Evolutionary conservation across 352 stramenopile genomes (phyloP).

Genomic region (Phytophthora macrochlamydospora): DNA sequence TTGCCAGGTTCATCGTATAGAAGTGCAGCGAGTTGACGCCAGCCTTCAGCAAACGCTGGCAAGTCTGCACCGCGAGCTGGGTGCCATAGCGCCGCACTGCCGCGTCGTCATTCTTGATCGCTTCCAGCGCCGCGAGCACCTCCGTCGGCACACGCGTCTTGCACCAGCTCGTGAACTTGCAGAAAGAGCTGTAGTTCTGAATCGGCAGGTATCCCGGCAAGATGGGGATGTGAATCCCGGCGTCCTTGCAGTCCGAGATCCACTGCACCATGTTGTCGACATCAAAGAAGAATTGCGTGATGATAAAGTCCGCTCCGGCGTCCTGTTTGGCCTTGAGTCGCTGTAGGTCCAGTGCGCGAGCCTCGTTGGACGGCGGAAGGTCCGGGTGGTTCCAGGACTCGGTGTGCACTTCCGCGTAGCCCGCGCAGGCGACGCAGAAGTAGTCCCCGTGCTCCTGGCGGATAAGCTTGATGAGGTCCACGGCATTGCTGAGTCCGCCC

Average conservation of each 20-base stretch:
- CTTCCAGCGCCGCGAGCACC: slow-evolving; percentile 68
- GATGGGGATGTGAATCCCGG: slow-evolving; percentile 95
- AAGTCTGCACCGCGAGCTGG: slow-evolving; percentile 94
- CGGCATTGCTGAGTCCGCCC: slow-evolving; percentile 92
- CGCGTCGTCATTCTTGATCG: slow-evolving; percentile 94
- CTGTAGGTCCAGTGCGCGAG: slow-evolving; percentile 90
- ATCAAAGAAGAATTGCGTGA: slow-evolving; percentile 99
- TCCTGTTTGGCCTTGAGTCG: slow-evolving; percentile 98
- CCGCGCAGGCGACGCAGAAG: slow-evolving; percentile 97
- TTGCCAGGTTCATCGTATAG: slow-evolving; percentile 96
- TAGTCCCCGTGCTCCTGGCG: slow-evolving; percentile 95
- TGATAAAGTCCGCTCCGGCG: slow-evolving; percentile 98
- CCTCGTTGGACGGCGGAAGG: slow-evolving; percentile 77
- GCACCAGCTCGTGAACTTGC: slow-evolving; percentile 98
- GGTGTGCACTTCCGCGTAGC: slow-evolving; percentile 96
- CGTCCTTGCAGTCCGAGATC: slow-evolving; percentile 91
- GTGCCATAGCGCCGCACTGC: slow-evolving; percentile 95
- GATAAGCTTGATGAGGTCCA: slow-evolving; percentile 98
- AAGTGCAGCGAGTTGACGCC: slow-evolving; percentile 90
- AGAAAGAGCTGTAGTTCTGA: slow-evolving; percentile 96
- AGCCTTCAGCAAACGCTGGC: slow-evolving; percentile 84
- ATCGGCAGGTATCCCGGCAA: slow-evolving; percentile 93
- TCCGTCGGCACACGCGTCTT: slow-evolving; percentile 94
- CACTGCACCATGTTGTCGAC: slow-evolving; percentile 96
- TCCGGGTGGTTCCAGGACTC: slow-evolving; percentile 88